These are phyloP conservation scores for Meripilus lineatus DNA, from an alignment of 1,284 basidiomycete species.

Conservation along the genomic window DNA sequence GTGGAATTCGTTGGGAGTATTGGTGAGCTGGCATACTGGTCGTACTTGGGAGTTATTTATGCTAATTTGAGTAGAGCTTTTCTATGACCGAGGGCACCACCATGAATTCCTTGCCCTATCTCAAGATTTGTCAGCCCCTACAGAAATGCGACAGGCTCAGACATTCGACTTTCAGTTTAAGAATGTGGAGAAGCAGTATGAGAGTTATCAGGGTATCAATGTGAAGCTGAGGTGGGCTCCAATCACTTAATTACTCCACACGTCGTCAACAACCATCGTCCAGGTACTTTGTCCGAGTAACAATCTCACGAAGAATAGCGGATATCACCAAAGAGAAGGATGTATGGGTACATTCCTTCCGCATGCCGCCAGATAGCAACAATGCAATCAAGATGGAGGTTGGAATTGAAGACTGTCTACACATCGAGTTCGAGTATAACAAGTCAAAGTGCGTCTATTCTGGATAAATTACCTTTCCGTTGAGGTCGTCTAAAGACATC, in stretches of 20 bases:
- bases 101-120: slow-evolving; percentile 96
- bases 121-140: slow-evolving; percentile 91
- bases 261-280: slow-evolving; percentile 5
- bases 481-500: not conserved
- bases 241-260: no score
- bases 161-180: slow-evolving; percentile 97
- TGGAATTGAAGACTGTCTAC: slow-evolving; percentile 96
- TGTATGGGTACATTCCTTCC: slow-evolving; percentile 97
- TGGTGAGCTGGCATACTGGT: slow-evolving; percentile 46
- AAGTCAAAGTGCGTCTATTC: slow-evolving; percentile 81
- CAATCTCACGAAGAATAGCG: slow-evolving; percentile 86
- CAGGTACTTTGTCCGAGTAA: slow-evolving; percentile 93
- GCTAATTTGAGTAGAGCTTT: slow-evolving; percentile 61
- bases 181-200: slow-evolving; percentile 98
- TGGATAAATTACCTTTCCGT: not conserved
- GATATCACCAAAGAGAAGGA: slow-evolving; percentile 92
- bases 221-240: slow-evolving; percentile 83
- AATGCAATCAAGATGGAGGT: slow-evolving; percentile 99
- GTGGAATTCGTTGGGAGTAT: slow-evolving; percentile 97
- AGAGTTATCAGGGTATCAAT: slow-evolving; percentile 97
- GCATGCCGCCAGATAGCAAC: slow-evolving; percentile 97
- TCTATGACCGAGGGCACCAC: slow-evolving; percentile 96
- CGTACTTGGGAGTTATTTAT: slow-evolving; percentile 1
- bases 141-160: slow-evolving; percentile 92
- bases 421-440: slow-evolving; percentile 99